phyloP scores from a whole-genome alignment of 176 grass and related monocot species.

The Musa schizocarpa region DNA sequence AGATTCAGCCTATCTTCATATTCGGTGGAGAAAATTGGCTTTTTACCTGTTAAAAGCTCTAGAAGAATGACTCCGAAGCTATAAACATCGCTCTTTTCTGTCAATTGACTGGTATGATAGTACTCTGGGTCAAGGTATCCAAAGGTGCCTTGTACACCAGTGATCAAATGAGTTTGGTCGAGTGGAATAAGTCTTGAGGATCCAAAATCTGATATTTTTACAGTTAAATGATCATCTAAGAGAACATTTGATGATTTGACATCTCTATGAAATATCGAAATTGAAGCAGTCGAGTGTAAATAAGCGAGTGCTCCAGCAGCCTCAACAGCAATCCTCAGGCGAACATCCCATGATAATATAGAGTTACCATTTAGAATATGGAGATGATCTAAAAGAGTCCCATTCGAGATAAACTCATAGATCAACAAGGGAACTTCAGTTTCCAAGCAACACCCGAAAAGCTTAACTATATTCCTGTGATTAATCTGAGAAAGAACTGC shows the following conservation, averaged over 20 bases:
- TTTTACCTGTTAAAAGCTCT: not conserved
- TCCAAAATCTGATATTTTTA: constrained; percentile 4
- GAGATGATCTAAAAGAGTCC: constrained; percentile 1
- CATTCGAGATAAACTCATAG: not conserved
- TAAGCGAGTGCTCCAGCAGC: not conserved
- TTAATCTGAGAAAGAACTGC: not conserved
- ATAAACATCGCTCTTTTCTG: not conserved
- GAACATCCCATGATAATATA: not conserved
- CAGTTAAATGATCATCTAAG: not conserved
- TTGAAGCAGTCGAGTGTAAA: not conserved
- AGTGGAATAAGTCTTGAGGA: not conserved
- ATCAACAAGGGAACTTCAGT: too few species aligned
- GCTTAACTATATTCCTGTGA: not conserved
- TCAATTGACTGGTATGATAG: not conserved
- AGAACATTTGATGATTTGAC: not conserved
- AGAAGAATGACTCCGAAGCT: constrained; percentile 1
- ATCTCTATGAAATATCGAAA: not conserved
- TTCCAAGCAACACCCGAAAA: too few species aligned
- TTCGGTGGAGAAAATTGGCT: not conserved
- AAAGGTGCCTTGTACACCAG: not conserved
- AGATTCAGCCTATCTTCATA: not conserved
- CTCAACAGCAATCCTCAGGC: not conserved
- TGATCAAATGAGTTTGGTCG: not conserved
- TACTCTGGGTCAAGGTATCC: not conserved
- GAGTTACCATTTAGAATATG: not conserved